These are phyloP conservation scores for Mucor ambiguus DNA, from an alignment of 371 early-diverging fungal species.

Conservation along the genomic window DNA sequence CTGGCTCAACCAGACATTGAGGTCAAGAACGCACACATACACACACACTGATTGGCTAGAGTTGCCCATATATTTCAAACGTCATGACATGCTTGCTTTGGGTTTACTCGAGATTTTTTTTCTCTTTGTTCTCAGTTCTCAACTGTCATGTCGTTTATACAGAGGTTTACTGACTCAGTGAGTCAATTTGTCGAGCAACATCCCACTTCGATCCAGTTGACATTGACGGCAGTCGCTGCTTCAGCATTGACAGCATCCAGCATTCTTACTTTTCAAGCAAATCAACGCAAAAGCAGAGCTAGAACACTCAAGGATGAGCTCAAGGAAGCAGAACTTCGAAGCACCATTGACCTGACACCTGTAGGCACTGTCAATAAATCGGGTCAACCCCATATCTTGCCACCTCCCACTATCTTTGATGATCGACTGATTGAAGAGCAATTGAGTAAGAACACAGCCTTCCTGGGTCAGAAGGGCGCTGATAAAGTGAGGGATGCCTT, in stretches of 20 bases:
- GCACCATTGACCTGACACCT: constrained; percentile 22
- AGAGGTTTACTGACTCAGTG: constrained; percentile 15
- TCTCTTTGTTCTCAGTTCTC: neutral
- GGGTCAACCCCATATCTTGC: neutral
- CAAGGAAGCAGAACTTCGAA: constrained; percentile 23
- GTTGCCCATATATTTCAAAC: neutral
- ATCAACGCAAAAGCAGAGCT: constrained; percentile 42
- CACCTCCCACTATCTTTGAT: constrained; percentile 28
- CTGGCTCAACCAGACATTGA: neutral
- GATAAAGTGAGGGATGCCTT: constrained; percentile 70
- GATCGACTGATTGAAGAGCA: constrained; percentile 84
- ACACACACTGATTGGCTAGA: constrained; percentile 1
- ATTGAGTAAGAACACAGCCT: constrained; percentile 80
- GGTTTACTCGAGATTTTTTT: neutral
- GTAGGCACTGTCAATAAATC: constrained; percentile 22
- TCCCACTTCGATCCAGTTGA: constrained; percentile 30
- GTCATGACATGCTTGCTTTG: neutral
- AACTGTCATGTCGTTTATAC: constrained; percentile 15
- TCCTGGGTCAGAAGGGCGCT: constrained; percentile 81
- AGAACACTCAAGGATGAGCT: constrained; percentile 49
- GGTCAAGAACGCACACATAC: too few species aligned
- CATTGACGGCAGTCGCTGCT: constrained; percentile 59
- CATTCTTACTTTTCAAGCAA: constrained; percentile 49
- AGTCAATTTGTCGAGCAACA: constrained; percentile 20
- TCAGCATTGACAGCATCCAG: constrained; percentile 60